Base-by-base conservation (phyloP, 306 rosid species). In the Prunus padus region DNA sequence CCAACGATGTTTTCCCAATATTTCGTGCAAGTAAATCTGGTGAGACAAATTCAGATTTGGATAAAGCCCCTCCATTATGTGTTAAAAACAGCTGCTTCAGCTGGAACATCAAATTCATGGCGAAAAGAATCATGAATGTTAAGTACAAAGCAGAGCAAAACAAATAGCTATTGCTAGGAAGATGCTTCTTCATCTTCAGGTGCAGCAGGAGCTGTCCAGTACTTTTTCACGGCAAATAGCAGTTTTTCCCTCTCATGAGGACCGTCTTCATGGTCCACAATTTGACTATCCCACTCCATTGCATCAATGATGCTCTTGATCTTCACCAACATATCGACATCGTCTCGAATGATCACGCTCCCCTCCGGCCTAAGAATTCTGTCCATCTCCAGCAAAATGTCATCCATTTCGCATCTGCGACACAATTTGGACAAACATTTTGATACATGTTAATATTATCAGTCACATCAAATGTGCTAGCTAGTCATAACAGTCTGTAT, bases 231-330 rank as follows among this genome's bases (percentile, higher is more conserved):
- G 15, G 87, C 94, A 70, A 91, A 86, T 49, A 91, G 77, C 64
- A 91, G 79, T 28, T 93, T 93, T 74, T 82, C 97, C 23, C 85
- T 76, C 31, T 82, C 84, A 64, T 72, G 80, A 80, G 94, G 91
- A 10, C 98, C 97, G 76, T 89, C 87, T 91, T 93, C 96, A 77
- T 88, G 89, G 85, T 93, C 89, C n/a, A 88, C 87, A 69, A 93
- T 91, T 72, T 76, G 90, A 77, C 96, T 81, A 8, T 87, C 89
- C 98, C 98, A 93, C 3, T 91, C 84, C 91, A 91, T 78, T 60
- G 80, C 83, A 74, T 82, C 68, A 2, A 80, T 74, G 26, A 88
- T 81, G 20, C 45, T 87, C 75, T 79, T 90, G 22, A 88, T 84
- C 76, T 83, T 89, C 20, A 86, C 85, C 79, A 91, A 71, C 31